These are phyloP conservation scores for Epichloe uncinata DNA, from an alignment of 2,329 filamentous ascomycete species.

Conservation along the genomic window DNA sequence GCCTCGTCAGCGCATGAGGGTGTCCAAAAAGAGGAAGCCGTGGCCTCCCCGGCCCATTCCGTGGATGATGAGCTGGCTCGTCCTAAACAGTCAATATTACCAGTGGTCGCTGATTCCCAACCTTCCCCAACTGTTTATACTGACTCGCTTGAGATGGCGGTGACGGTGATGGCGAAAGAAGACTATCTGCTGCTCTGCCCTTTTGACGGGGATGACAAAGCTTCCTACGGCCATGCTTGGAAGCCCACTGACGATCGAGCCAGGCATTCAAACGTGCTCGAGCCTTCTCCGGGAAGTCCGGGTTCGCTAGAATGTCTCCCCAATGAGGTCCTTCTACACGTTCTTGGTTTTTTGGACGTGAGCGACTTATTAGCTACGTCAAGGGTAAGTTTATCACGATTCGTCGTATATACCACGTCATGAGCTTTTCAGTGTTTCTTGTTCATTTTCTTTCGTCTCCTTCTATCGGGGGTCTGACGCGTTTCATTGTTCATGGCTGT, in stretches of 20 bases:
- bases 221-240: not conserved
- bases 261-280: not conserved
- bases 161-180: not conserved
- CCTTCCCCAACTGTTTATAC: no score
- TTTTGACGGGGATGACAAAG: not conserved
- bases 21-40: slow-evolving; percentile 1
- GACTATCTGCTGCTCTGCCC: not conserved
- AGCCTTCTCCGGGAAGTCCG: not conserved
- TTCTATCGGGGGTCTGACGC: no score
- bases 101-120: slow-evolving; percentile 2
- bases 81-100: not conserved
- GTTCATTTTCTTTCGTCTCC: not conserved
- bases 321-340: slow-evolving; percentile 42
- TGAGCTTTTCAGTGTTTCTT: not conserved
- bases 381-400: slow-evolving; percentile 31
- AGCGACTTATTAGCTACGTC: slow-evolving; percentile 41
- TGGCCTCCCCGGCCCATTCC: not conserved
- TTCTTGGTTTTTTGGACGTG: slow-evolving; percentile 42
- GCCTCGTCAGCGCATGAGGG: not conserved
- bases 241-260: not conserved
- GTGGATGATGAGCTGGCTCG: slow-evolving; percentile 2
- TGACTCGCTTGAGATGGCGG: not conserved
- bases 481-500: not conserved
- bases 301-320: slow-evolving; percentile 30
- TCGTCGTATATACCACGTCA: not conserved